Evolutionary conservation across 2,329 filamentous ascomycete species (phyloP).

Genomic region (Xylariomycetidae sp.): DNA sequence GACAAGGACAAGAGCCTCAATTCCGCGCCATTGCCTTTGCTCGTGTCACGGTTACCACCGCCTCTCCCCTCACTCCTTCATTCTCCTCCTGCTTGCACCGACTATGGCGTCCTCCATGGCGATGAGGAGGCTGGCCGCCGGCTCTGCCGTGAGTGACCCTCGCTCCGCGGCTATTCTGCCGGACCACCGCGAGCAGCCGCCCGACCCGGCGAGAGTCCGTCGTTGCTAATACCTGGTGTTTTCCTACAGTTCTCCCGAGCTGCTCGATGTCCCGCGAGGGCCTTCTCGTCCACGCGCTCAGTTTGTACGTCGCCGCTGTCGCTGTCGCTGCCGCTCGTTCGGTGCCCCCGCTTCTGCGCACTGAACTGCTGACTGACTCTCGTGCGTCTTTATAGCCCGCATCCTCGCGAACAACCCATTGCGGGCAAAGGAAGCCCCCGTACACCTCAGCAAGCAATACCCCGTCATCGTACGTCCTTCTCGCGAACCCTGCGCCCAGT

Average conservation of each 20-base stretch:
- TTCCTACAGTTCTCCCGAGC: slow-evolving; percentile 59
- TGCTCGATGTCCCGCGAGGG: slow-evolving; percentile 60
- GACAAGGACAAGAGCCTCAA: slow-evolving; percentile 22
- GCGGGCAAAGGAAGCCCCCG: slow-evolving; percentile 87
- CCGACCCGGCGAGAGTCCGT: no score
- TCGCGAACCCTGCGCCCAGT: slow-evolving; percentile 1
- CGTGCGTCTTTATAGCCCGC: slow-evolving; percentile 49
- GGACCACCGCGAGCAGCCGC: no score
- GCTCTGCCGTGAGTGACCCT: slow-evolving; percentile 46
- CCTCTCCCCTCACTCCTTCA: slow-evolving; percentile 12
- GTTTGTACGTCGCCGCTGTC: slow-evolving; percentile 51
- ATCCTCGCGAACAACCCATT: slow-evolving; percentile 82
- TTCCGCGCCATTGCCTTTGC: slow-evolving; percentile 1
- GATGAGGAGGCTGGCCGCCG: slow-evolving; percentile 53
- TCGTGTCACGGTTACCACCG: slow-evolving; percentile 10
- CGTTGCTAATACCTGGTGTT: no score
- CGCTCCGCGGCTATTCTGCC: slow-evolving; percentile 2
- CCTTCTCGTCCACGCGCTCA: slow-evolving; percentile 82
- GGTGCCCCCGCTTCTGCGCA: no score
- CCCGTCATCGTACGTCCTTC: slow-evolving; percentile 72
- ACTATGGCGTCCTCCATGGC: slow-evolving; percentile 56
- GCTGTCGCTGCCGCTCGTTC: not conserved
- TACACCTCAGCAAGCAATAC: slow-evolving; percentile 84
- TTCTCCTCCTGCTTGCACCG: slow-evolving; percentile 2
- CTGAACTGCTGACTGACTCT: no score